Conservation (phyloP, 2,329 filamentous ascomycete genomes). For the Grosmannia huntii region DNA sequence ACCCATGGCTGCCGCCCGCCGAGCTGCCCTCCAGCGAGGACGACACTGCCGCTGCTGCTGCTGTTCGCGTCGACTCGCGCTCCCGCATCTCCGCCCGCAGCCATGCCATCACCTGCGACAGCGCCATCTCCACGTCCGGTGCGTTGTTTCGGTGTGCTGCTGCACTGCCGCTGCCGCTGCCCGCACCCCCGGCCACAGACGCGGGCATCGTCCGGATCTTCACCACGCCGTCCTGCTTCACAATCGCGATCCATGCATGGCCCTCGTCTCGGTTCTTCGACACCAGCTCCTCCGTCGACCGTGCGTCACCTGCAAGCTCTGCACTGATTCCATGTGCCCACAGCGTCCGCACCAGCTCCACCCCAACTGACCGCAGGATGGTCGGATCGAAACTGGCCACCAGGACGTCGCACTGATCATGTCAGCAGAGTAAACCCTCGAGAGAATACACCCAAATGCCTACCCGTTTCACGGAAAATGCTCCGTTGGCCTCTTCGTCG, state of each 20-base stretch:
- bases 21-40: constrained; percentile 14
- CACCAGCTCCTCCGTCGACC: constrained; percentile 67
- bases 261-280: constrained; percentile 63
- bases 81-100: constrained; percentile 73
- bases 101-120: constrained; percentile 62
- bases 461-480: constrained; percentile 52
- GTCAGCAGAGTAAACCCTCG: too few relatives aligned
- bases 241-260: constrained; percentile 78
- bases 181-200: not conserved
- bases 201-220: constrained; percentile 64
- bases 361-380: constrained; percentile 60
- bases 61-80: constrained; percentile 12
- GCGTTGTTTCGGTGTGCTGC: not conserved
- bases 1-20: not conserved
- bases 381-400: constrained; percentile 76
- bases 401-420: constrained; percentile 60
- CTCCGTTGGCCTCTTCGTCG: constrained; percentile 42
- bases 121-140: constrained; percentile 55
- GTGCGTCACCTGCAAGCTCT: constrained; percentile 70
- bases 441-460: constrained; percentile 16
- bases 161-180: not conserved
- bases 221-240: constrained; percentile 61
- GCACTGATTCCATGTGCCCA: constrained; percentile 80
- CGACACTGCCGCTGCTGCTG: constrained; percentile 12
- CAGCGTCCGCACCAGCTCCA: constrained; percentile 64